Evolutionary conservation across 179 eudicot species (phyloP).

Genomic region (Patellifolia procumbens): DNA sequence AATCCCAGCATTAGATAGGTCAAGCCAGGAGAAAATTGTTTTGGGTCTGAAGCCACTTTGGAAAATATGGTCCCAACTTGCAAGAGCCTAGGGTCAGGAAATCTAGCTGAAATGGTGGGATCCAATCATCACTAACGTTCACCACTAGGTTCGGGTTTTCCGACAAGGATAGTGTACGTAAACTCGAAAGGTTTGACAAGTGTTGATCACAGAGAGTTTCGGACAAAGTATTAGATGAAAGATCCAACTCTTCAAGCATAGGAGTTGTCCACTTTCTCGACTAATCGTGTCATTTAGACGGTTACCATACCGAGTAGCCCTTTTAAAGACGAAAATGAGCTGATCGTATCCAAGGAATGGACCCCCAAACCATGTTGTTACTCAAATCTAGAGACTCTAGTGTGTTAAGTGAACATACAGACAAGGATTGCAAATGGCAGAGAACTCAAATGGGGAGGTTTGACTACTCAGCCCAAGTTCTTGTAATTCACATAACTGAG

Average conservation of each 20-base stretch:
- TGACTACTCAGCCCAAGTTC: constrained; percentile 1
- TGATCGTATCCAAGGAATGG: constrained; percentile 24
- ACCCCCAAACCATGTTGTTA: constrained; percentile 16
- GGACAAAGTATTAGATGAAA: constrained; percentile 5
- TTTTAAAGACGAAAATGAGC: constrained; percentile 9
- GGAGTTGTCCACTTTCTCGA: constrained; percentile 10
- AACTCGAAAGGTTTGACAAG: constrained; percentile 21
- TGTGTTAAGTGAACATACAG: constrained; percentile 13
- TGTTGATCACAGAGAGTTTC: constrained; percentile 2
- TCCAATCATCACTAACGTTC: constrained; percentile 22
- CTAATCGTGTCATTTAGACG: constrained; percentile 15
- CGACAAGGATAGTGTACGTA: constrained; percentile 4
- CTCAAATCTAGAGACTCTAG: constrained; percentile 17
- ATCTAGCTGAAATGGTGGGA: constrained; percentile 33
- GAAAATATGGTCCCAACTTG: constrained; percentile 40
- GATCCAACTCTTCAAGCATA: constrained; percentile 6
- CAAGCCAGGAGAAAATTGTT: constrained; percentile 7
- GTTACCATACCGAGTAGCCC: not conserved
- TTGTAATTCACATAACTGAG: constrained; percentile 10
- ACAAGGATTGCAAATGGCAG: constrained; percentile 14
- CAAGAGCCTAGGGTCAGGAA: constrained; percentile 10
- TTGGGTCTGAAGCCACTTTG: constrained; percentile 37
- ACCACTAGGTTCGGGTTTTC: constrained; percentile 17
- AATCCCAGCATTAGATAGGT: constrained; percentile 37
- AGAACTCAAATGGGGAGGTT: constrained; percentile 9